phyloP scores from a whole-genome alignment of 2,329 filamentous ascomycete species.

The Arthroderma sp. region DNA sequence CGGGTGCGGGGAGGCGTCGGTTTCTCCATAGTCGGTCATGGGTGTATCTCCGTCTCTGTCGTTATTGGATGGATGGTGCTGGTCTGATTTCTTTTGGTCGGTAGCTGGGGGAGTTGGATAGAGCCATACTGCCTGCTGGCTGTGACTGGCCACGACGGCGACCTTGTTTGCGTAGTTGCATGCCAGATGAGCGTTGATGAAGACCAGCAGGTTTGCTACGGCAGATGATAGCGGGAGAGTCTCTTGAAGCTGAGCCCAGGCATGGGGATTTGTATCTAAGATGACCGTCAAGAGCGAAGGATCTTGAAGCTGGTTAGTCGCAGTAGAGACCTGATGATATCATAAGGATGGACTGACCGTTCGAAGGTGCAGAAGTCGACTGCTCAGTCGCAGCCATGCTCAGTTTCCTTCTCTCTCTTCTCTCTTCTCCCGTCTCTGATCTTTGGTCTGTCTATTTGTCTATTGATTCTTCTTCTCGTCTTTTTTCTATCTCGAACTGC shows the following conservation, averaged over 20 bases:
- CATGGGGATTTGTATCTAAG: slow-evolving; percentile 91
- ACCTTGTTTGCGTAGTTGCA: slow-evolving; percentile 90
- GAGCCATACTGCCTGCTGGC: slow-evolving; percentile 74
- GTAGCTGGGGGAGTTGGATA: slow-evolving; percentile 51
- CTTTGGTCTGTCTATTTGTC: neutral
- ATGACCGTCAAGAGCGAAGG: slow-evolving; percentile 83
- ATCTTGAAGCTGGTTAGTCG: slow-evolving; percentile 26
- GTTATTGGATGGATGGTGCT: slow-evolving; percentile 9
- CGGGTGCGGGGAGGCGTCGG: slow-evolving; percentile 36
- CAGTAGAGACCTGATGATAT: too few relatives aligned
- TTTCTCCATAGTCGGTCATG: slow-evolving; percentile 39
- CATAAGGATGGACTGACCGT: neutral
- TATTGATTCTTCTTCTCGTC: neutral
- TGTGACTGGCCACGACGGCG: slow-evolving; percentile 80
- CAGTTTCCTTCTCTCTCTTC: neutral
- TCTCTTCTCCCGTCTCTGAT: neutral
- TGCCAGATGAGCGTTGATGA: slow-evolving; percentile 90
- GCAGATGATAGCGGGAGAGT: slow-evolving; percentile 71
- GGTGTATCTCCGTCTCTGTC: slow-evolving; percentile 42
- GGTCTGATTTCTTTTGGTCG: slow-evolving; percentile 2
- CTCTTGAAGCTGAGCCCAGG: slow-evolving; percentile 68
- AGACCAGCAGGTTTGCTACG: slow-evolving; percentile 81
- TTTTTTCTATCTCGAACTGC: neutral
- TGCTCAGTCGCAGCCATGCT: neutral
- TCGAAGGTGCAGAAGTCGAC: neutral